These are phyloP conservation scores for Amanita rimosa DNA, from an alignment of 768 basidiomycete genomes.

Conservation along the genomic window DNA sequence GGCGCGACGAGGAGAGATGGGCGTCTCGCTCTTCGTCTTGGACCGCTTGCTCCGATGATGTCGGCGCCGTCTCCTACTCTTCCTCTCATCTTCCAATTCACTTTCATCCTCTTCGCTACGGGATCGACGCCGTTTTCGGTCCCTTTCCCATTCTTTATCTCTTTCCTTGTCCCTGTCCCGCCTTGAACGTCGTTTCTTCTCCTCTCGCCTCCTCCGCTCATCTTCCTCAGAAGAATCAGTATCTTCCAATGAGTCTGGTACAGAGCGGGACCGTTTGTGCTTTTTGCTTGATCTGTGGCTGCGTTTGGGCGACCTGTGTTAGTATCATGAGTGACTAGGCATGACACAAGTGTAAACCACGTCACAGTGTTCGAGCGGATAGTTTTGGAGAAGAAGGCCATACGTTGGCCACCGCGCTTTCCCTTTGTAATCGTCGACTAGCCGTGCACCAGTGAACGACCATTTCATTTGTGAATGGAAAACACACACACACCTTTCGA, in stretches of 20 bases:
- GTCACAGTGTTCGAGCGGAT: conserved; percentile 45
- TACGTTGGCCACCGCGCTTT: conserved; percentile 41
- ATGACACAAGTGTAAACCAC: conserved; percentile 14
- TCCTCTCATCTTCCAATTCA: conserved; percentile 24
- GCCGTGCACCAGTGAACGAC: not conserved
- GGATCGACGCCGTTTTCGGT: conserved; percentile 24
- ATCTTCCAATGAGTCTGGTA: conserved; percentile 27
- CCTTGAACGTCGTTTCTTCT: conserved; percentile 29
- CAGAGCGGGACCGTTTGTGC: conserved; percentile 41
- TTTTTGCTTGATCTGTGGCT: conserved; percentile 35
- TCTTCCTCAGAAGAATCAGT: conserved; percentile 45
- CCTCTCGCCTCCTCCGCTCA: conserved; percentile 45
- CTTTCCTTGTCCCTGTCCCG: conserved; percentile 26
- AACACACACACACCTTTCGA: conserved; percentile 50
- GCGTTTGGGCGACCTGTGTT: conserved; percentile 43
- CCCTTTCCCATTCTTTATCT: conserved; percentile 12
- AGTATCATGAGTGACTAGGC: not conserved
- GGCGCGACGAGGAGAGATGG: not conserved
- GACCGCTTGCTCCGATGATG: conserved; percentile 13
- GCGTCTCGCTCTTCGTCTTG: conserved; percentile 5
- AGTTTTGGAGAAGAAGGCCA: conserved; percentile 80
- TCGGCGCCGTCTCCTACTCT: not conserved
- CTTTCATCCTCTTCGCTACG: conserved; percentile 21
- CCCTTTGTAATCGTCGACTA: conserved; percentile 66
- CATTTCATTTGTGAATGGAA: too few species aligned